Base-by-base conservation (phyloP, 2,329 filamentous ascomycete species). In the Apiospora kogelbergensis region DNA sequence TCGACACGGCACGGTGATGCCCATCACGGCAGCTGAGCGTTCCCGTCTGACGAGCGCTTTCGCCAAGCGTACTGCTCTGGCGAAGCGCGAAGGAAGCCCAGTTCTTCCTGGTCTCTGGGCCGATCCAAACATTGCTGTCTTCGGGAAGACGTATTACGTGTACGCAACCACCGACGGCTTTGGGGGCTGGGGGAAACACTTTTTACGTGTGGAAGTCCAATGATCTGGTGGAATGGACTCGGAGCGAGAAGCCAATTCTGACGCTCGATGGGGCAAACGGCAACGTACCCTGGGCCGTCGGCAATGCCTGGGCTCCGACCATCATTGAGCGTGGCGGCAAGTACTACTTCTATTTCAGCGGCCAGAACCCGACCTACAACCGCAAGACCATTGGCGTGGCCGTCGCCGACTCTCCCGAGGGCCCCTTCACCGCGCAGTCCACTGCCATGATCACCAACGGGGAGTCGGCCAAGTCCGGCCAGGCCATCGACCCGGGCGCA, bases 251-350 rank as follows among this genome's bases (percentile, higher is more conserved):
- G 17, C 82, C 84, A 0, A 80, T 86, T 71, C 78, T 85, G 24
- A 80, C 78, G 0, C 80, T 86, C 1, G 80, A 85, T 53, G 83
- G 83, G n/a, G 76, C 78, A 0, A 76, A 74, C 30, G 83, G 83
- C 13, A 84, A 90, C 68, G 84, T 91, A 0, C 88, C 88, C 1
- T 91, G 90, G 90, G 88, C 88, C 0, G 85, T 82, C 1, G 90
- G 90, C 70, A 90, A 91, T 73, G 85, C 90, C 3, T 91, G 90
- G 89, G 89, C 89, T 0, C 90, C 90, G 0, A 88, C 89, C 66
- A 89, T 90, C 2, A 87, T 87, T 1, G 78, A 81, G 65, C 87
- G 86, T 65, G 81, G 87, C 69, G 88, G 87, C 0, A 89, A 88
- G 78, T 91, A 87, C 78, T 91, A 89, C 73, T 86, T 91, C 37